Percentiles rank a stretch among this genome's conserved stretches.
phyloP scores from a whole-genome alignment of 1,284 basidiomycete species.

The Stygiomarasmius scandens region DNA sequence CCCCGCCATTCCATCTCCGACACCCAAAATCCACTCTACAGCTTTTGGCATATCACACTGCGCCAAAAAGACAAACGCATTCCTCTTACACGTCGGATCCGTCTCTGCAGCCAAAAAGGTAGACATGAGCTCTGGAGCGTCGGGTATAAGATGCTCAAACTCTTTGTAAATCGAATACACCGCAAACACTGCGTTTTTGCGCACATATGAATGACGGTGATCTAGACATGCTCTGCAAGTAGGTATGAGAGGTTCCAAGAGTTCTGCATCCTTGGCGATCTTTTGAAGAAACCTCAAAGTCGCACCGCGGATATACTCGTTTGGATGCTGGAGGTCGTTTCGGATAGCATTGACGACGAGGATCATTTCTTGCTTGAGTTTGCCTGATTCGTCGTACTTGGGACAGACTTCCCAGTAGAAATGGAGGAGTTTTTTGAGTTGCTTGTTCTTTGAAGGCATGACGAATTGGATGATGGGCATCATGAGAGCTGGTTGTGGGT shows the following conservation, averaged over 20 bases:
- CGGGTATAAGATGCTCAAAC: slow-evolving; percentile 94
- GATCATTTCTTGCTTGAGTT: slow-evolving; percentile 99
- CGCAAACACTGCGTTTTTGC: slow-evolving; percentile 98
- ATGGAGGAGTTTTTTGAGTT: slow-evolving; percentile 97
- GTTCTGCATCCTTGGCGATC: slow-evolving; percentile 89
- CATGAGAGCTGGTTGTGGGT: slow-evolving; percentile 85
- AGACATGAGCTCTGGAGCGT: slow-evolving; percentile 95
- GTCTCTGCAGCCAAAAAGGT: slow-evolving; percentile 97
- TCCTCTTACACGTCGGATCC: slow-evolving; percentile 96
- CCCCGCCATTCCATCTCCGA: slow-evolving; percentile 82
- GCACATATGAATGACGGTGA: slow-evolving; percentile 97
- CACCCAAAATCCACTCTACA: slow-evolving; percentile 86
- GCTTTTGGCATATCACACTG: slow-evolving; percentile 90
- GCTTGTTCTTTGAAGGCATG: slow-evolving; percentile 94
- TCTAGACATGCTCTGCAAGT: slow-evolving; percentile 94
- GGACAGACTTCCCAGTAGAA: slow-evolving; percentile 99
- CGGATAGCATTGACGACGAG: slow-evolving; percentile 98
- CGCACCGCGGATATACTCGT: slow-evolving; percentile 98
- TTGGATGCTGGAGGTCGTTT: slow-evolving; percentile 99
- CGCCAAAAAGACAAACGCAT: slow-evolving; percentile 94
- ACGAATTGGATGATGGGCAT: slow-evolving; percentile 99
- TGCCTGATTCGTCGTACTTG: slow-evolving; percentile 96
- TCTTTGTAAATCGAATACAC: slow-evolving; percentile 93
- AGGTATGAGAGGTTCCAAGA: slow-evolving; percentile 95
- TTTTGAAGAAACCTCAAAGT: slow-evolving; percentile 97